phyloP scores from a whole-genome alignment of 441 rosid species.

The Breynia disticha region DNA sequence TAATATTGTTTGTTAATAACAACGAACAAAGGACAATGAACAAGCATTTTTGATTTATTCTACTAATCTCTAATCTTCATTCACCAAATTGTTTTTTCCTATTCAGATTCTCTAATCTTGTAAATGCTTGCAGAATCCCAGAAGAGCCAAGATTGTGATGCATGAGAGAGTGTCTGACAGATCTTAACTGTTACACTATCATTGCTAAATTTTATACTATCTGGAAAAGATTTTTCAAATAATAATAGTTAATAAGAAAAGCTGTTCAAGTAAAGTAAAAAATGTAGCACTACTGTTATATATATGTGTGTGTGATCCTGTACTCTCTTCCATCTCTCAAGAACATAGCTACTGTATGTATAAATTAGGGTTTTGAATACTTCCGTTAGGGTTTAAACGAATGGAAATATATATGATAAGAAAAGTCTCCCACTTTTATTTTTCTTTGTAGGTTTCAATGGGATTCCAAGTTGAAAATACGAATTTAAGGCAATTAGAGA shows the following conservation, averaged over 20 bases:
- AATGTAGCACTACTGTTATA: conserved; percentile 2
- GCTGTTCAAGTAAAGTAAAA: conserved; percentile 14
- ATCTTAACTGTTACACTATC: conserved; percentile 3
- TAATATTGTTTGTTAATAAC: not conserved
- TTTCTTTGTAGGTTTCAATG: not conserved
- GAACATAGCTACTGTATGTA: conserved; percentile 10
- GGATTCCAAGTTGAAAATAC: no score
- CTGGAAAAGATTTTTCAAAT: not conserved
- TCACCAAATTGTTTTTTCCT: conserved; percentile 11
- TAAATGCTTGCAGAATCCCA: conserved; percentile 18
- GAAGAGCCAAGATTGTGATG: conserved; percentile 13
- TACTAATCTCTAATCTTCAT: conserved; percentile 17
- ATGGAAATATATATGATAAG: not conserved
- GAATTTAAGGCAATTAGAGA: no score
- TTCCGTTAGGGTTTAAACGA: conserved; percentile 25
- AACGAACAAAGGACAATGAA: conserved; percentile 14
- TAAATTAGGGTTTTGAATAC: conserved; percentile 33
- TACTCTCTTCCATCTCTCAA: conserved; percentile 8
- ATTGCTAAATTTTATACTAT: not conserved
- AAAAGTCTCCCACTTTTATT: no score
- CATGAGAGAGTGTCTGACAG: conserved; percentile 1
- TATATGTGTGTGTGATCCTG: not conserved
- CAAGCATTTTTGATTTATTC: conserved; percentile 15
- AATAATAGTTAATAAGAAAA: conserved; percentile 1
- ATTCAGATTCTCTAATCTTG: conserved; percentile 3